Percentiles rank a stretch among this genome's conserved stretches.
phyloP scores from a whole-genome alignment of 768 basidiomycete genomes.

The Russula emetica region DNA sequence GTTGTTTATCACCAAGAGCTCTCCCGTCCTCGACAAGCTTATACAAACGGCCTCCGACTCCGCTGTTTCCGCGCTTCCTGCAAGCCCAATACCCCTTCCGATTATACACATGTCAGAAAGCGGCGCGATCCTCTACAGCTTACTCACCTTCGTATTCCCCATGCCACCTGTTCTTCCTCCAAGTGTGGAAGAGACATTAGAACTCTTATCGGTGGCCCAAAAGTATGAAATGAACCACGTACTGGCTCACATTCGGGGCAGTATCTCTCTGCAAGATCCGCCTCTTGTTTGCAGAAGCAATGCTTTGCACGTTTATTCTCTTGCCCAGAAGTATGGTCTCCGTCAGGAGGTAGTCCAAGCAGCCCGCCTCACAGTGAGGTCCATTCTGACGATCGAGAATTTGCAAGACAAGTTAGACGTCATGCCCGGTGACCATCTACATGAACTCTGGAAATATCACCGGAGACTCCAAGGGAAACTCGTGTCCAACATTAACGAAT shows the following conservation, averaged over 20 bases:
- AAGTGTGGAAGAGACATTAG: neutral
- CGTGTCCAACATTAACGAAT: neutral
- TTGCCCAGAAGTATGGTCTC: slow-evolving; percentile 12
- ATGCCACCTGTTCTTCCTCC: neutral
- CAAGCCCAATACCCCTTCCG: neutral
- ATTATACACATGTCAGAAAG: neutral
- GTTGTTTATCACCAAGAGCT: slow-evolving; percentile 41
- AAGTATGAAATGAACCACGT: slow-evolving; percentile 5
- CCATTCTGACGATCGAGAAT: slow-evolving; percentile 1
- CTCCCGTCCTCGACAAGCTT: slow-evolving; percentile 36
- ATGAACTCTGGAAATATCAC: slow-evolving; percentile 15
- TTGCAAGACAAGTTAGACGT: slow-evolving; percentile 2
- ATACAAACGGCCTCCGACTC: slow-evolving; percentile 24
- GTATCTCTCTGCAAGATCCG: neutral
- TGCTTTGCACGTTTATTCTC: neutral
- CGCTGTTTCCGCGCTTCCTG: neutral
- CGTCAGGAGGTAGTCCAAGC: slow-evolving; percentile 2
- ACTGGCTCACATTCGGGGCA: slow-evolving; percentile 1
- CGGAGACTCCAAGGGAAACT: neutral
- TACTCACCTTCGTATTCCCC: slow-evolving; percentile 12
- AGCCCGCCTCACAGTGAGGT: slow-evolving; percentile 3
- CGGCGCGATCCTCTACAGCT: neutral
- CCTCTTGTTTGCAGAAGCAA: neutral
- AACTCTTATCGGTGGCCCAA: slow-evolving; percentile 11
- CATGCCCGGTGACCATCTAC: slow-evolving; percentile 1